Base-by-base conservation (phyloP, 345 rosid genomes). In the Fremontodendron californicum region DNA sequence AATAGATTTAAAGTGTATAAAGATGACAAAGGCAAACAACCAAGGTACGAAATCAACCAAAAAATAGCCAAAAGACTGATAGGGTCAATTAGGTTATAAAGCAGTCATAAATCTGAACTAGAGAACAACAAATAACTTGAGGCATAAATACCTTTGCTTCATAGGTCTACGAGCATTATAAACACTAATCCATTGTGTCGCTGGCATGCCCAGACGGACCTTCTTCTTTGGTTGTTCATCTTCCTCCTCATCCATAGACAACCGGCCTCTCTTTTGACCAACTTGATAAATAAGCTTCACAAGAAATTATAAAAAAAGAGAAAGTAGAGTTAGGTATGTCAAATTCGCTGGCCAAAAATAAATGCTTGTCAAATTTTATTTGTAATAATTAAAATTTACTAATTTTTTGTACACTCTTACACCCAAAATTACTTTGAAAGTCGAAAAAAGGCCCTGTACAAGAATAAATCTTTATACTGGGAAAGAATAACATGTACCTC, bases 181-280 rank as follows among this genome's bases (percentile, higher is more conserved):
- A 77, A 91, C 88, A 75, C 87, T 87, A 55, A 88, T 86, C 96
- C 96, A 90, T 62, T 91, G 94, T 1, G 88, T 86, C 13, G 96
- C 91, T 10, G 96, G 90, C 91, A 90, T 87, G 78, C 96, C 92
- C 84, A 85, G 31, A 15, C 91, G 91, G 21, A 90, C 76, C 80
- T 85, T 91, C 86, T 90, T 91, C 83, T 81, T 88, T 27, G 91
- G 91, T 66, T 88, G 91, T 66, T 81, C 92, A 82, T 90, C 90
- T 33, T 88, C 91, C 5, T 87, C 96, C 65, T 85, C 79, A 52
- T 67, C 93, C 77, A 86, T 51, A 2, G 81, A 70, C 67, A 84
- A 71, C 15, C 91, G 88, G 43, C 89, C 92, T 81, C 96, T 86
- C 86, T 91, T 91, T 25, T 87, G 89, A 78, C 92, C 92, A 80